Evolutionary conservation across 306 rosid genomes (phyloP), one percentile per base, ranked within the genome.

Genomic region (Cercis canadensis): DNA sequence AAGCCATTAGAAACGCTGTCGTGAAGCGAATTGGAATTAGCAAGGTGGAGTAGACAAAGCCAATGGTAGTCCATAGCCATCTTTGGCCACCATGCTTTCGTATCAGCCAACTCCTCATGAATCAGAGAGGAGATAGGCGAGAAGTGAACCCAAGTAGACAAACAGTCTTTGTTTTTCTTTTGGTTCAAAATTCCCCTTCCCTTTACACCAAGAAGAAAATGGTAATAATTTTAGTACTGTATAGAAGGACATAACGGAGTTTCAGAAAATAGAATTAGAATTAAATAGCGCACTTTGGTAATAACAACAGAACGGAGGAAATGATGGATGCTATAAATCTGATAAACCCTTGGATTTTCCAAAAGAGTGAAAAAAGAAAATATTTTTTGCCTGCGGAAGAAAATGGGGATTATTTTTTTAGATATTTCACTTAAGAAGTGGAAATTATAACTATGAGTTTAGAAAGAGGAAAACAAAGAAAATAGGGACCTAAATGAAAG

Each of bases 21-120:
- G 77, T 81, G 21, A 83, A 83, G 67, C 84, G 82, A 31, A 83
- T 86, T 41, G 90, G 84, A 16, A 76, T 83, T 60, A 78, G 81
- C 77, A 86, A 63, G 81, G 72, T 78, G 68, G 34, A 54, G 14
- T 37, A 33, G 53, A 44, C 49, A 41, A 57, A 24, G 37, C 5
- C 17, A 3, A n/a, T n/a, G 52, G 16, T 4, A 46, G 17, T 46
- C 4, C 52, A 11, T n/a, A 11, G 15, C 11, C 51, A 45, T 45
- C 51, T 13, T 10, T 14, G 2, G 4, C 10, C 11, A 15, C 9
- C 2, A 43, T 49, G 31, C 19, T 39, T 7, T 54, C n/a, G n/a
- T n/a, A n/a, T n/a, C n/a, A 39, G 43, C 34, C 39, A 8, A 14
- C 29, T 24, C 29, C 2, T 1, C 3, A 59, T 10, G 31, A 62